Evolutionary conservation across 2,329 filamentous ascomycete genomes (phyloP).

Genomic region (Trichoderma endophyticum): DNA sequence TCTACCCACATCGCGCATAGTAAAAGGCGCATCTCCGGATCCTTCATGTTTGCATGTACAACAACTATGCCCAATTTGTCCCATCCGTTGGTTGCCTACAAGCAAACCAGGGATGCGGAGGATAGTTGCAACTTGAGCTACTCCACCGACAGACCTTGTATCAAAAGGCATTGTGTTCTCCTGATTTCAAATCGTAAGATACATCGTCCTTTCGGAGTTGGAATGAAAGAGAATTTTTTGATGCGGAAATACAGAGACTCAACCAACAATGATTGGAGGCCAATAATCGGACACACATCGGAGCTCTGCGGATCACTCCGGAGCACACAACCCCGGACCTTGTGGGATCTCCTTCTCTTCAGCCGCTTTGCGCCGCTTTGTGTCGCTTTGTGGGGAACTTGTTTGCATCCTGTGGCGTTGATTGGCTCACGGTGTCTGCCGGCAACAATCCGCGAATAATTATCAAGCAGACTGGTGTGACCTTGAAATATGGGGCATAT

Average conservation of each 20-base stretch:
- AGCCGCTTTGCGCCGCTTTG: neutral
- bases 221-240: no score
- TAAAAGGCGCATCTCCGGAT: neutral
- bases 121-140: neutral
- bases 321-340: neutral
- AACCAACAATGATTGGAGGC: neutral
- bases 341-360: neutral
- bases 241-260: neutral
- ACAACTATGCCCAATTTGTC: neutral
- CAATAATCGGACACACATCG: neutral
- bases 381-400: neutral
- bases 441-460: neutral
- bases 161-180: neutral
- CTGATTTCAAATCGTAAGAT: neutral
- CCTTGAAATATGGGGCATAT: neutral
- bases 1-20: neutral
- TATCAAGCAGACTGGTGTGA: neutral
- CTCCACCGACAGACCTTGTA: neutral
- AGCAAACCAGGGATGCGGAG: neutral
- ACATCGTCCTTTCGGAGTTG: no score
- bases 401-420: no score
- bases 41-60: neutral
- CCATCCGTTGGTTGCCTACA: neutral
- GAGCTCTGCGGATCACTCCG: neutral
- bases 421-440: neutral